Evolutionary conservation across 1,139 yeast genomes (phyloP), one percentile per base, ranked within the genome.

Genomic region (Fermentozyma sake): DNA sequence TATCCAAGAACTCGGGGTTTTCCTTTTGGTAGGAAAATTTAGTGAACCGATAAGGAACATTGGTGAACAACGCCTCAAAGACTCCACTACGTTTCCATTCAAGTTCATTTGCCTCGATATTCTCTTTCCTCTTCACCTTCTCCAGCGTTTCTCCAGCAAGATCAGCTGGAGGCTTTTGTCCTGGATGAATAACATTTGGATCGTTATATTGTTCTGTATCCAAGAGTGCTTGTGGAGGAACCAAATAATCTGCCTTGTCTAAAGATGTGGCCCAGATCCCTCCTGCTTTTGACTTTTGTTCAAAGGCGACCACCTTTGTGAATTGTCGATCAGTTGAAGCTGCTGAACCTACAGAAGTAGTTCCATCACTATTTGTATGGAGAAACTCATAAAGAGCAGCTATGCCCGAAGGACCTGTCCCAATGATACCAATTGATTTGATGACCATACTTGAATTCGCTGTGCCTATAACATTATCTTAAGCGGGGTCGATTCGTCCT

Each of bases 11-110:
- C 34, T 55, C 43, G 4, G 40, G 42, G 22, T 56, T 58, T 26
- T 54, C 42, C 7, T 57, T 55, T 35, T 56, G 42, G 20, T 62
- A 59, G 6, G 73, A 62, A 35, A 62, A 70, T 26, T 72, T 46
- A 32, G 70, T 57, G 33, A 67, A 58, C 23, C 64, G 38, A 14
- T 59, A 37, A 3, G 76, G 72, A 20, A 71, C 63, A 34, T 71
- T 71, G 18, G 75, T 66, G 44, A 59, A 70, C 14, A 71, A 48
- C 17, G 30, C 14, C 2, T 26, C 23, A 12, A 33, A 35, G 3
- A 27, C 59, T 53, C 70, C 74, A 35, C 64, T 55, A 21, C 47
- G 42, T 22, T 46, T 54, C 76, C 74, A 68, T 38, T 53, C 60
- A 13, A 53, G 34, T 8, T 52, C 50, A 12, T 42, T 35, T 4